Base-by-base conservation (phyloP, 257 asterid species). In the Thymus quinquecostatus region DNA sequence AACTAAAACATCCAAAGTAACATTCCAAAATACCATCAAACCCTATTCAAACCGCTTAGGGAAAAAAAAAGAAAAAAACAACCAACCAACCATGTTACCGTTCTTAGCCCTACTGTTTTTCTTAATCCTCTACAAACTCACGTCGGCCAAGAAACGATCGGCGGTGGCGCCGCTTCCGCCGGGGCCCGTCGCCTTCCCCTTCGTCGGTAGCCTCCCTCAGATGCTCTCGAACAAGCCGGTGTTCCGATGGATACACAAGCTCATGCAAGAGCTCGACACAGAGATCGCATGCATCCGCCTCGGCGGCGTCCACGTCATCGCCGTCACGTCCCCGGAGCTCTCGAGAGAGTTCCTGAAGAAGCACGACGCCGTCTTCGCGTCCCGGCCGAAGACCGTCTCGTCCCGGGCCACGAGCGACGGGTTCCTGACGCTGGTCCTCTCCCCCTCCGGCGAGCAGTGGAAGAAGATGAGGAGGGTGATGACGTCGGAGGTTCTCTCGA, bases 321-420 rank as follows among this genome's bases (percentile, higher is more conserved):
- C 73, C 10, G 78, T 78, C 38, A 70, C 71, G 0, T 74, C 81
- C 0, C 81, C 82, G 1, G 83, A 81, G 21, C 83, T 81, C 5
- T 64, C 83, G 5, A 66, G 74, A 3, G 81, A 71, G 69, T 81
- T 81, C 77, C 54, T 82, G 71, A 70, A 36, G 51, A 44, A 64
- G 51, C 79, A 78, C 0, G 83, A 82, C 36, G 29, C 1, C 2
- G 13, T 4, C 13, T 82, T 82, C 12, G 60, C 74, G 4, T 75
- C 81, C 10, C 40, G 86, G 47, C 83, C 80, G 1, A 32, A 45
- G 4, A n/a, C 10, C 63, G 43, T 74, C 69, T 58, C 80, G 0
- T 54, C 51, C 9, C 34, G 36, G 1, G 27, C 73, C 2, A 6
- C 41, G 0, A 74, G 76, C 76, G 12, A 66, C 9, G 78, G 78